A percentile compares a stretch with the other conserved stretches of the same genome.
Conservation (phyloP, 306 rosid genomes). For the Rosa persica region DNA sequence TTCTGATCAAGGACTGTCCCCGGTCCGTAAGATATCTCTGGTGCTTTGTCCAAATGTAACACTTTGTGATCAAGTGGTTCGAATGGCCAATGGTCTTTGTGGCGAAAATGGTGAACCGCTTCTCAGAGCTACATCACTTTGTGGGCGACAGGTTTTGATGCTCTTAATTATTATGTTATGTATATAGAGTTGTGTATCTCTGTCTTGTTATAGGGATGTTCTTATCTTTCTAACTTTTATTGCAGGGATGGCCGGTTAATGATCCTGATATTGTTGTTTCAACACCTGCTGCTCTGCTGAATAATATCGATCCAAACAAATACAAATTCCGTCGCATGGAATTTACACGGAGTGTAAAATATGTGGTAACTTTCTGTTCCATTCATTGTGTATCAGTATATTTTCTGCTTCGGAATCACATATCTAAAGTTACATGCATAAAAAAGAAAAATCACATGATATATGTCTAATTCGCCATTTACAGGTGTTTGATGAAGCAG, state of each 20-base stretch:
- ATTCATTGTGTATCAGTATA: not conserved
- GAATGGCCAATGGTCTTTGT: slow-evolving; percentile 77
- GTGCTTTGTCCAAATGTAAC: slow-evolving; percentile 93
- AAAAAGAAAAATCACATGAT: not conserved
- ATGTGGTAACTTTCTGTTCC: slow-evolving; percentile 61
- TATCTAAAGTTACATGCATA: not conserved
- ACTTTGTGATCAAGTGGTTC: slow-evolving; percentile 83
- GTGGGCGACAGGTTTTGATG: slow-evolving; percentile 81
- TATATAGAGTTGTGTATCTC: not conserved
- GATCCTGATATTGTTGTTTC: slow-evolving; percentile 84
- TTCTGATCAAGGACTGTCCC: slow-evolving; percentile 37
- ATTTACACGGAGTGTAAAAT: slow-evolving; percentile 73
- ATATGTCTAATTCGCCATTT: slow-evolving; percentile 7
- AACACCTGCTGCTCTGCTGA: slow-evolving; percentile 93
- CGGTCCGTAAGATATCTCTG: slow-evolving; percentile 43
- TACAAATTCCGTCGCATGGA: slow-evolving; percentile 45
- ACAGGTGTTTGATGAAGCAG: slow-evolving; percentile 99
- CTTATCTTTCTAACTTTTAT: slow-evolving; percentile 21
- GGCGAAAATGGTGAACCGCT: slow-evolving; percentile 61
- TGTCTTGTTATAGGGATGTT: slow-evolving; percentile 1
- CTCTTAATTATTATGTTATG: not conserved
- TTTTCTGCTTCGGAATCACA: not conserved
- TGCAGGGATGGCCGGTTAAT: slow-evolving; percentile 86
- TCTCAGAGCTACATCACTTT: slow-evolving; percentile 65
- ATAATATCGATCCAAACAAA: slow-evolving; percentile 65